Percentiles rank a stretch among this genome's conserved stretches.
Conservation (phyloP, 306 rosid genomes). For the Chamaecrista fasciculata region DNA sequence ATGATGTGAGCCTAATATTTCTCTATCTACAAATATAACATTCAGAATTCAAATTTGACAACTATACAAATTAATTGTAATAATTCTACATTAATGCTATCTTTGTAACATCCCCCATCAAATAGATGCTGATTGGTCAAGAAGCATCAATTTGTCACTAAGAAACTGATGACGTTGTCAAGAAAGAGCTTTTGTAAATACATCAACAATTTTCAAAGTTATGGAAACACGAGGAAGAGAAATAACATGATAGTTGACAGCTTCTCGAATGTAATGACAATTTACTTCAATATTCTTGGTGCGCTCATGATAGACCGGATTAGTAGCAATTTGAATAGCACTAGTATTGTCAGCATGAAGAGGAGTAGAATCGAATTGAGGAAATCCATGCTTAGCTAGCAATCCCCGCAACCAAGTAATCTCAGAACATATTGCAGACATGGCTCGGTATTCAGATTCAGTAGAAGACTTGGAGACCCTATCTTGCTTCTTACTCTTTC, state of each 20-base stretch:
- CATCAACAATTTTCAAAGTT: background rate
- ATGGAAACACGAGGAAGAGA: background rate
- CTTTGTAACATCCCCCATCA: background rate
- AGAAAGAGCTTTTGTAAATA: background rate
- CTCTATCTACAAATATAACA: no score
- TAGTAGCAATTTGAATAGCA: background rate
- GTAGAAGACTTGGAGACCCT: background rate
- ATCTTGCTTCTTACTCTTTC: background rate
- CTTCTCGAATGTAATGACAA: background rate
- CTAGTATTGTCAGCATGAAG: background rate
- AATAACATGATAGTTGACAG: background rate
- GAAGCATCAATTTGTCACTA: background rate
- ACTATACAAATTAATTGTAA: no score
- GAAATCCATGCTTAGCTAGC: background rate
- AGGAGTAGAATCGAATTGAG: background rate
- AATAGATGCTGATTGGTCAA: background rate
- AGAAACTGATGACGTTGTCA: background rate
- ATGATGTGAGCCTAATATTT: no score
- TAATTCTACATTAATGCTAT: no score
- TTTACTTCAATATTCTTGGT: background rate
- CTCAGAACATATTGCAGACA: background rate
- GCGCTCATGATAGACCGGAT: background rate
- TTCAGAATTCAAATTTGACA: no score
- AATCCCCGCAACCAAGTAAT: background rate
- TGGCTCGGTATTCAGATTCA: background rate